Percentiles rank a stretch among this genome's conserved stretches.
Conservation (phyloP, 1,139 yeast genomes). For the Scheffersomyces insectosa region DNA sequence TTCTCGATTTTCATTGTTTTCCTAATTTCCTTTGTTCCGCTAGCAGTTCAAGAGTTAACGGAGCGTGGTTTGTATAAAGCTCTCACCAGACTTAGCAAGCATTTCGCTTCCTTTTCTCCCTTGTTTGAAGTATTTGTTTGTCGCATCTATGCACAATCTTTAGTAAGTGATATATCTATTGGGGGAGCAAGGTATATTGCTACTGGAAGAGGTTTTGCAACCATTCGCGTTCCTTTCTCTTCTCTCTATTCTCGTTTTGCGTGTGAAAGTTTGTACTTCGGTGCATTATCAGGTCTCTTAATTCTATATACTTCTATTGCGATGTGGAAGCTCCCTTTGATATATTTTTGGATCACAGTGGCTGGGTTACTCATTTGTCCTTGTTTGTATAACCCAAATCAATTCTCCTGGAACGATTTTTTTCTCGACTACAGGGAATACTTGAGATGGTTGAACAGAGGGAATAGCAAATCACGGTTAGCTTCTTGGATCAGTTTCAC, state of each 20-base stretch:
- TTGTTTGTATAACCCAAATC: constrained; percentile 53
- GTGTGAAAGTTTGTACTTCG: constrained; percentile 46
- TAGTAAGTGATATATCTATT: constrained; percentile 46
- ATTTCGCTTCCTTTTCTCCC: constrained; percentile 52
- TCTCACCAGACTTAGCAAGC: constrained; percentile 43
- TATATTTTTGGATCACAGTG: constrained; percentile 53
- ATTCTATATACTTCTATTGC: constrained; percentile 44
- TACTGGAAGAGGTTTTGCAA: constrained; percentile 58
- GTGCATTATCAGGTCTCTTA: constrained; percentile 37
- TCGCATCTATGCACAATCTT: constrained; percentile 49
- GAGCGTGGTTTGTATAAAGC: constrained; percentile 53
- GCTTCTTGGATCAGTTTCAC: constrained; percentile 45
- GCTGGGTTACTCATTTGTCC: constrained; percentile 49
- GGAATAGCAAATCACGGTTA: constrained; percentile 31
- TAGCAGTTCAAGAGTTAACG: constrained; percentile 51
- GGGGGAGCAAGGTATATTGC: constrained; percentile 59
- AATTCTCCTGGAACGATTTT: constrained; percentile 49
- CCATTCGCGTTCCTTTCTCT: constrained; percentile 46
- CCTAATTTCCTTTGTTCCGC: constrained; percentile 50
- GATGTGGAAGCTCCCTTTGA: constrained; percentile 48
- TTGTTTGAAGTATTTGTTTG: constrained; percentile 57
- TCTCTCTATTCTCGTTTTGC: constrained; percentile 49
- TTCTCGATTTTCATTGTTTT: constrained; percentile 52
- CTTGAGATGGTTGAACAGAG: constrained; percentile 46
- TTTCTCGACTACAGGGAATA: constrained; percentile 47